These are phyloP conservation scores for Stagonosporopsis rhizophila DNA, from an alignment of 2,329 filamentous ascomycete species.

Conservation along the genomic window DNA sequence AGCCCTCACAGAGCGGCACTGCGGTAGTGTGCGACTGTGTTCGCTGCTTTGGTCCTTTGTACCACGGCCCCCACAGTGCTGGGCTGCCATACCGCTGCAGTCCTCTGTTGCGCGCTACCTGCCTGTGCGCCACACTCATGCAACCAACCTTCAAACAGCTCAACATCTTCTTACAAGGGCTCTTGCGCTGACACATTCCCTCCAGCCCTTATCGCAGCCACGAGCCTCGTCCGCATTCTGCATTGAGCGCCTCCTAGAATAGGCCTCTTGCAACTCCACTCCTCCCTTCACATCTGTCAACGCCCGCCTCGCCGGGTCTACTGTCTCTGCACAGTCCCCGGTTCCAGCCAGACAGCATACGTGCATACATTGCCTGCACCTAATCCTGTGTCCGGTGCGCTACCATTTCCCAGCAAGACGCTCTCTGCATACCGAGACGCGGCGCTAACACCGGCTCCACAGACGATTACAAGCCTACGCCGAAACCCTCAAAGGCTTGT, in stretches of 20 bases:
- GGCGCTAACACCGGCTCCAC: constrained; percentile 39
- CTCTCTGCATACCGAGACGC: constrained; percentile 28
- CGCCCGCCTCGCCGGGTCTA: constrained; percentile 27
- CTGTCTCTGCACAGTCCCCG: constrained; percentile 28
- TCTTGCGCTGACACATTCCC: constrained; percentile 40
- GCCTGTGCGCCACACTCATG: constrained; percentile 48
- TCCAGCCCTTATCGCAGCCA: constrained; percentile 35
- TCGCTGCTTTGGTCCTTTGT: constrained; percentile 41
- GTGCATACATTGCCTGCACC: constrained; percentile 26
- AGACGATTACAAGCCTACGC: constrained; percentile 40
- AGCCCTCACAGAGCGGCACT: constrained; percentile 28
- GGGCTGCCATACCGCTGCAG: constrained; percentile 42
- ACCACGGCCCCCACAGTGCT: constrained; percentile 40
- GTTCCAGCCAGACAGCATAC: constrained; percentile 23
- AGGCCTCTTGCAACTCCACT: constrained; percentile 27
- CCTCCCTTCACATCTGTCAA: constrained; percentile 30
- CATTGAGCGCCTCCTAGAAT: constrained; percentile 28
- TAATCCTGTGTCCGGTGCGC: constrained; percentile 36
- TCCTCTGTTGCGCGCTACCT: constrained; percentile 44
- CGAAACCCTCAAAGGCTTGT: constrained; percentile 37
- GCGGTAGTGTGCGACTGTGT: constrained; percentile 44
- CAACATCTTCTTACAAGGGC: constrained; percentile 34
- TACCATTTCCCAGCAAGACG: constrained; percentile 21
- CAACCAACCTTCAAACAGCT: constrained; percentile 38
- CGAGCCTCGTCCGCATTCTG: constrained; percentile 30